Conservation (phyloP, 768 basidiomycete species). For the Serendipita indica region DNA sequence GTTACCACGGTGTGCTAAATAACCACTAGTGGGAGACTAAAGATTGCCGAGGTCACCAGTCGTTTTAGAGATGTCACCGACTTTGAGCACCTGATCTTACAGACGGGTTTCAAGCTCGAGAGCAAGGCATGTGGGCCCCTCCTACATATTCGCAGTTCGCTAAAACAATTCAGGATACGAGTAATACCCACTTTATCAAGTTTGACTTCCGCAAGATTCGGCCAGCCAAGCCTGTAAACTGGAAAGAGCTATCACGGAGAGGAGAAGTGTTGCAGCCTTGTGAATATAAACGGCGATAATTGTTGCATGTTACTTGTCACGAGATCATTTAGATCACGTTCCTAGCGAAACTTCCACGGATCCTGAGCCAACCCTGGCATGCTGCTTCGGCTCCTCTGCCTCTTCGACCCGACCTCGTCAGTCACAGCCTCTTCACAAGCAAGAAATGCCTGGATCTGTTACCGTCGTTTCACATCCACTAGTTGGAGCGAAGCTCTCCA, state of each 20-base stretch:
- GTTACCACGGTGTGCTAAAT: not conserved
- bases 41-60: constrained; percentile 81
- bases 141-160: not conserved
- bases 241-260: constrained; percentile 38
- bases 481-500: constrained; percentile 57
- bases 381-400: not conserved
- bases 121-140: constrained; percentile 37
- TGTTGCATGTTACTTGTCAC: not conserved
- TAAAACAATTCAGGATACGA: constrained; percentile 44
- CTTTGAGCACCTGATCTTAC: constrained; percentile 47
- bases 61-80: constrained; percentile 55
- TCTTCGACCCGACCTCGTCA: not conserved
- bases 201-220: constrained; percentile 64
- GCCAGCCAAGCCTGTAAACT: constrained; percentile 38
- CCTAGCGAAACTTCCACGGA: not conserved
- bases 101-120: constrained; percentile 58
- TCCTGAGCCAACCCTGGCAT: not conserved
- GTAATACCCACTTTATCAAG: constrained; percentile 72
- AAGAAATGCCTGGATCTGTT: not conserved
- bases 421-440: not conserved
- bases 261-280: constrained; percentile 64
- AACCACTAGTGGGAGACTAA: constrained; percentile 53
- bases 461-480: constrained; percentile 48
- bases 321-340: not conserved
- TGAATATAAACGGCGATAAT: constrained; percentile 78